These are phyloP conservation scores for Solanum ahanhuiri DNA, from an alignment of 257 asterid genomes.

Conservation along the genomic window DNA sequence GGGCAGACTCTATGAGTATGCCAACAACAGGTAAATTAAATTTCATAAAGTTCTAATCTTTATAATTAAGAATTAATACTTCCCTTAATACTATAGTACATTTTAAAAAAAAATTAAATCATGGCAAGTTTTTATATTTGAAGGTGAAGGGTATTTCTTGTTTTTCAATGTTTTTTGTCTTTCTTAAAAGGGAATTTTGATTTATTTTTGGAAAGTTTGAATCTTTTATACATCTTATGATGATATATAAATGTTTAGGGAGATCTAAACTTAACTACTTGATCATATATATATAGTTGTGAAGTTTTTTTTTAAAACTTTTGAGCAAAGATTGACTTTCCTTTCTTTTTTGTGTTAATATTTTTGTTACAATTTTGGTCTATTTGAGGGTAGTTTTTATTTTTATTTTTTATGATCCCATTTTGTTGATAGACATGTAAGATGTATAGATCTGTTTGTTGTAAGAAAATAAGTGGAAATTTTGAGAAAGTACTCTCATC, in stretches of 20 bases:
- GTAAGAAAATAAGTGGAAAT: slow-evolving; percentile 27
- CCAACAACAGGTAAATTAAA: slow-evolving; percentile 60
- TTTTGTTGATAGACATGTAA: slow-evolving; percentile 13
- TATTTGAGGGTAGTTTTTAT: slow-evolving; percentile 4
- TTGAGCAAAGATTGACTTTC: slow-evolving; percentile 17
- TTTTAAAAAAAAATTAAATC: background rate
- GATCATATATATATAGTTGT: slow-evolving; percentile 9
- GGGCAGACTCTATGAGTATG: slow-evolving; percentile 90
- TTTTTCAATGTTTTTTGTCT: background rate
- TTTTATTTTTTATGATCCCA: slow-evolving; percentile 14
- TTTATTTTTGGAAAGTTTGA: background rate
- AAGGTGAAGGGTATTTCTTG: background rate
- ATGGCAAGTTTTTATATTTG: background rate
- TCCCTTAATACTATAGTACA: background rate
- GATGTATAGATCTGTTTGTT: slow-evolving; percentile 40
- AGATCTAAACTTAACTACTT: slow-evolving; percentile 8
- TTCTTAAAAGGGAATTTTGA: slow-evolving; percentile 1
- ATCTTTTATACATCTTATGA: background rate
- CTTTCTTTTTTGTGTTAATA: slow-evolving; percentile 11
- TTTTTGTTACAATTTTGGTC: slow-evolving; percentile 15
- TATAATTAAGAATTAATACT: background rate
- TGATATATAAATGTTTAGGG: background rate
- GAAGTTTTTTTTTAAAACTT: slow-evolving; percentile 2
- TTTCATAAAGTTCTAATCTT: background rate
- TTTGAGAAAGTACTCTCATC: slow-evolving; percentile 16